phyloP scores from a whole-genome alignment of 2,329 filamentous ascomycete species.

The Ophiostoma sp. region DNA sequence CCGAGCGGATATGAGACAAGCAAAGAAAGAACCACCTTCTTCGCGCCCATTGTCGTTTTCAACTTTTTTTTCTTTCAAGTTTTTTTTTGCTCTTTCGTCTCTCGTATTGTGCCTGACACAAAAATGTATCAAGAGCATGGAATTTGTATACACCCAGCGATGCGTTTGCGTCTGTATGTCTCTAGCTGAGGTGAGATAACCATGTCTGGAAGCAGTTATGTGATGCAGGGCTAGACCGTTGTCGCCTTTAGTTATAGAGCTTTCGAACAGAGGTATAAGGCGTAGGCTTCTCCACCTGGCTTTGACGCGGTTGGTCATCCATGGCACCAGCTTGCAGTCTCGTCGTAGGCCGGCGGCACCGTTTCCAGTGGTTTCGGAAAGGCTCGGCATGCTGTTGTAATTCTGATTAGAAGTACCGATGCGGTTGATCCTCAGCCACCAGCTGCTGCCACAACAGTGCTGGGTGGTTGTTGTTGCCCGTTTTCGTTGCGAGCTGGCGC shows the following conservation, averaged over 20 bases:
- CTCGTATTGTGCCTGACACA: neutral
- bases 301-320: too few species aligned
- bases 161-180: neutral
- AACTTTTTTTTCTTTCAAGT: neutral
- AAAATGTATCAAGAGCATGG: neutral
- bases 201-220: too few species aligned
- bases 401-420: neutral
- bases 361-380: neutral
- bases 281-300: too few species aligned
- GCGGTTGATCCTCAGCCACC: constrained; percentile 19
- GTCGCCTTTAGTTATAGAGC: too few species aligned
- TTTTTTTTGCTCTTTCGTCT: neutral
- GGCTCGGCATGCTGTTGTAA: neutral
- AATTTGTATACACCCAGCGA: neutral
- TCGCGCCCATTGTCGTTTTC: neutral
- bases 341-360: neutral
- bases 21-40: neutral
- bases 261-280: too few species aligned
- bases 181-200: neutral
- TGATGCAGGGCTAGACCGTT: too few species aligned
- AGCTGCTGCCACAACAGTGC: constrained; percentile 17
- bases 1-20: too few species aligned
- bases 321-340: too few species aligned
- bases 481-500: constrained; percentile 23
- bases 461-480: constrained; percentile 30